phyloP scores from a whole-genome alignment of 2,329 filamentous ascomycete species.

The Nemania serpens region DNA sequence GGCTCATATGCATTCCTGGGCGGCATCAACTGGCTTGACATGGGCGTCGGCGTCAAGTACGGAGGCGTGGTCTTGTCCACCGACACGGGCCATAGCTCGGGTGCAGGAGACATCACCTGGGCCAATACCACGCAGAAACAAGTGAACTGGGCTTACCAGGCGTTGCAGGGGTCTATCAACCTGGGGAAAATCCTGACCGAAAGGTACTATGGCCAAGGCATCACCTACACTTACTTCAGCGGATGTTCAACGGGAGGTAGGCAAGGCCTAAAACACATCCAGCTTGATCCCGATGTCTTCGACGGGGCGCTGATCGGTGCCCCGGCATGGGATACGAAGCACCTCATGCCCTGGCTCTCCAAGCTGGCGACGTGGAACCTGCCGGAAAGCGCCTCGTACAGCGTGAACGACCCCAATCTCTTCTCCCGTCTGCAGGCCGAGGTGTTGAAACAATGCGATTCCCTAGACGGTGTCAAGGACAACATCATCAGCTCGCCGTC shows the following conservation, averaged over 20 bases:
- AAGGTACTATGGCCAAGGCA: conserved; percentile 50
- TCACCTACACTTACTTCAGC: conserved; percentile 52
- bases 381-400: conserved; percentile 45
- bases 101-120: conserved; percentile 40
- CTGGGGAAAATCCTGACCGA: conserved; percentile 50
- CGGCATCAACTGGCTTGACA: conserved; percentile 42
- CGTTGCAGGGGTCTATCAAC: conserved; percentile 50
- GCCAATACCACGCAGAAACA: conserved; percentile 39
- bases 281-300: conserved; percentile 56
- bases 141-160: conserved; percentile 42
- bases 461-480: conserved; percentile 49
- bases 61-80: conserved; percentile 42
- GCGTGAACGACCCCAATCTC: conserved; percentile 46
- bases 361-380: conserved; percentile 50
- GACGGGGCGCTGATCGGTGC: conserved; percentile 55
- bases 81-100: conserved; percentile 44
- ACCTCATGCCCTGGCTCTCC: conserved; percentile 47
- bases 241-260: conserved; percentile 61
- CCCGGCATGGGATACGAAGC: conserved; percentile 53
- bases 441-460: conserved; percentile 50
- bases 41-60: conserved; percentile 33
- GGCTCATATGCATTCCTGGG: conserved; percentile 38
- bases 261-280: conserved; percentile 53
- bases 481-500: conserved; percentile 47
- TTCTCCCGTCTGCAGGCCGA: conserved; percentile 49